Evolutionary conservation across 768 basidiomycete genomes (phyloP), one percentile per base, ranked within the genome.

Genomic region (Leccinum ochraceum): DNA sequence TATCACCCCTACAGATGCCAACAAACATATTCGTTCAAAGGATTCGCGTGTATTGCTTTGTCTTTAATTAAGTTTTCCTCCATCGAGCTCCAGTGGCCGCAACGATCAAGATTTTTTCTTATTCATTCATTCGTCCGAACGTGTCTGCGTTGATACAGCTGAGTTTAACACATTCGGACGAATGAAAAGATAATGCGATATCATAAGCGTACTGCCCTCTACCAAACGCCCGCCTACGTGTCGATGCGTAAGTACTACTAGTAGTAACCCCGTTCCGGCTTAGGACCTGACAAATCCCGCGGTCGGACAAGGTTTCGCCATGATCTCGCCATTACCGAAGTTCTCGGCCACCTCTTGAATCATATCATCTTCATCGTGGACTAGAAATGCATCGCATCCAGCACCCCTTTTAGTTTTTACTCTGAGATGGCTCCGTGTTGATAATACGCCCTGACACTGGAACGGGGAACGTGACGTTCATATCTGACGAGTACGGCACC

Each of bases 1-100:
- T 39, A 63, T 58, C 57, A 68, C 26, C 52, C 37, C 46, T 34
- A 39, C 32, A 56, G 63, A 32, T 61, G 66, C 59, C 59, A 61
- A 66, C 42, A 56, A 48, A 56, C n/a, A 39, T 30, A 39, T 16
- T 8, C 11, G 6, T 24, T 26, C 13, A 32, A 28, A 42, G 6
- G 61, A 42, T 37, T 50, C 20, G 53, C 54, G 11, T 17, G 24
- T 22, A 34, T 6, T 13, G 44, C 46, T 37, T 20, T 32, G 28
- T 22, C 28, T 55, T 53, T 49, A 48, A 36, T 58, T 36, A 48
- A 11, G 53, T 24, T 39, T 22, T 22, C 42, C 39, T 30, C 32
- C 63, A 51, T 44, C 30, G 51, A 46, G 20, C 2, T 5, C 11
- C 20, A 32, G 28, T 32, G 13, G 17, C 34, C 32, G 20, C 17